Evolutionary conservation across 2,329 filamentous ascomycete species (phyloP), one percentile per base, ranked within the genome.

Genomic region (Monosporascus sp.): DNA sequence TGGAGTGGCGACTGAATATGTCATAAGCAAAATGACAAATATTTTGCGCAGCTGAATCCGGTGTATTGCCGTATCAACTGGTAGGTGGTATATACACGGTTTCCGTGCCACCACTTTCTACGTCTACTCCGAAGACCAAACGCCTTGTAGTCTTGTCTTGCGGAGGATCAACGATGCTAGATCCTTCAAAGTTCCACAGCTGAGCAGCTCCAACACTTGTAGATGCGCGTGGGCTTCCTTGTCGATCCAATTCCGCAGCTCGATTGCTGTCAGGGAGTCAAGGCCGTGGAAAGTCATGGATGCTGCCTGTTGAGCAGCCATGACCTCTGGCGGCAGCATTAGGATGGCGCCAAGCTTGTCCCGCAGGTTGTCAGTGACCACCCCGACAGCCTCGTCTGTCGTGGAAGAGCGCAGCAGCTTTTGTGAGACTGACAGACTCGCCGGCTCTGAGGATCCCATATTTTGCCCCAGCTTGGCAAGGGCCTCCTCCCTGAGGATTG

Each of bases 201-300:
- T 77, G 37, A 82, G 65, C 55, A 83, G 63, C 61, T 83, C 79
- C 55, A 83, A 63, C 0, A 83, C 78, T 65, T 82, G 78, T 61
- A 81, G 59, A 52, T 76, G 78, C 1, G 74, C 72, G 62, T 78
- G 70, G 57, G 78, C 71, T 63, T 77, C 75, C 53, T 74, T 72
- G 14, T 73, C 74, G 50, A 79, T 74, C 68, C 74, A 79, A 64
- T 78, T 78, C 20, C 76, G 73, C 51, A 78, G 68, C 65, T 78
- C 76, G 49, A 78, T 76, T 0, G 76, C 75, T 17, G 77, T 72
- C 5, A 79, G 70, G 4, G 75, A 78, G 63, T 79, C 76, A 9
- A 79, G 68, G 14, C 69, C 69, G 63, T 74, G 75, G 62, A 67
- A 71, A 52, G 64, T 73, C 58, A 70, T 65, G 37, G 65, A 74